These are phyloP conservation scores for Coemansia sp. DNA, from an alignment of 192 early-diverging fungal species.

Conservation along the genomic window DNA sequence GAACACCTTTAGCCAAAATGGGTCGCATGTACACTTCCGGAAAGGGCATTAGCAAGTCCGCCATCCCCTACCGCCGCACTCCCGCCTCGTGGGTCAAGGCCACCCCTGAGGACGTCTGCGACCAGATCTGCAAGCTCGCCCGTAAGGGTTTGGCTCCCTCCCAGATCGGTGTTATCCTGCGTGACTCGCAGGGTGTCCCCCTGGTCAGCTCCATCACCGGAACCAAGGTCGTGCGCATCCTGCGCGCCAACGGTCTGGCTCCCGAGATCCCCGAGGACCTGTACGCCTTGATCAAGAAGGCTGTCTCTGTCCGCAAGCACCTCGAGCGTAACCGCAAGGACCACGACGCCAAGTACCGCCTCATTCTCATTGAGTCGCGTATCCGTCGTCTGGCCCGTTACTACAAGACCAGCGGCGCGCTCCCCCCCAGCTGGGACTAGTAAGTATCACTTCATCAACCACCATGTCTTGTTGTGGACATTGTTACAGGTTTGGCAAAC, in stretches of 20 bases:
- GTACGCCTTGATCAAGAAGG: conserved; percentile 99
- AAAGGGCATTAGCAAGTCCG: conserved; percentile 7
- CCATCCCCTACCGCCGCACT: conserved; percentile 82
- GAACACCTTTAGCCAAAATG: conserved; percentile 59
- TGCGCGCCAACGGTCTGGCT: conserved; percentile 94
- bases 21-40: conserved; percentile 93
- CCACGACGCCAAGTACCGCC: conserved; percentile 97
- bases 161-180: conserved; percentile 96
- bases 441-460: conserved; percentile 60
- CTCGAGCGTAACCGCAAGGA: conserved; percentile 99
- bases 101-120: conserved; percentile 94
- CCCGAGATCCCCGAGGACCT: conserved; percentile 98
- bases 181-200: conserved; percentile 97
- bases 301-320: conserved; percentile 98
- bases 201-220: conserved; percentile 97
- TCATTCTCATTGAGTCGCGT: conserved; percentile 97
- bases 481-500: conserved; percentile 34
- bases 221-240: conserved; percentile 99
- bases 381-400: conserved; percentile 98
- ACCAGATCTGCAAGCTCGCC: conserved; percentile 98
- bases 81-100: conserved; percentile 99
- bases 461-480: conserved; percentile 17
- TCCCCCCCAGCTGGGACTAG: conserved; percentile 99
- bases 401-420: conserved; percentile 97
- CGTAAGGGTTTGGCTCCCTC: conserved; percentile 99